Evolutionary conservation across 2,329 filamentous ascomycete genomes (phyloP).

Genomic region (Erysiphe neolycopersici): DNA sequence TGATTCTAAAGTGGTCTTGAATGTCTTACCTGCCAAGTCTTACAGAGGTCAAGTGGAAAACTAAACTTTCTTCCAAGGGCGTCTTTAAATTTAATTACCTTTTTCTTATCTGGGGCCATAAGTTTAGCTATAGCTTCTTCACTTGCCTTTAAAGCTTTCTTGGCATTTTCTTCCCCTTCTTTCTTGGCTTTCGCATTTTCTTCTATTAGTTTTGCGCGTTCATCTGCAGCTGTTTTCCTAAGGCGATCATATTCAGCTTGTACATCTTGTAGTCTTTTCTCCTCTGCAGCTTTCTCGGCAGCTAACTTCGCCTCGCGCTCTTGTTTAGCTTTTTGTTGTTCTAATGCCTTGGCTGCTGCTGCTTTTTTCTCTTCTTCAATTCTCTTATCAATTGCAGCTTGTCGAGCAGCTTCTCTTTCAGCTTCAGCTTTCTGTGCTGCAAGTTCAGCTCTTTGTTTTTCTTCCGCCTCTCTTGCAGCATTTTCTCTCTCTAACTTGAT

Average conservation of each 20-base stretch:
- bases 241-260: constrained; percentile 7
- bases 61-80: constrained; percentile 76
- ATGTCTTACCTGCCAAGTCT: constrained; percentile 49
- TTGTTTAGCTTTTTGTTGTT: constrained; percentile 13
- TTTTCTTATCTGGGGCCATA: constrained; percentile 17
- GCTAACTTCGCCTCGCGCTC: constrained; percentile 4
- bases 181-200: constrained; percentile 16
- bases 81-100: constrained; percentile 72
- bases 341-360: constrained; percentile 9
- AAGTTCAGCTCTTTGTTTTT: constrained; percentile 2
- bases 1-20: neutral
- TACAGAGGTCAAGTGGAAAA: constrained; percentile 68
- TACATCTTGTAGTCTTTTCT: constrained; percentile 4
- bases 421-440: constrained; percentile 9
- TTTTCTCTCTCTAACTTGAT: constrained; percentile 2
- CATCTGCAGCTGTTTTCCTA: constrained; percentile 12
- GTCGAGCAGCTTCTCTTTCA: constrained; percentile 21
- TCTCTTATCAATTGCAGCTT: constrained; percentile 14
- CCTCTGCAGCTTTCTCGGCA: constrained; percentile 5
- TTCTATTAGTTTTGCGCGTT: constrained; percentile 15
- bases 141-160: constrained; percentile 16
- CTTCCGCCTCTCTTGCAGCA: neutral
- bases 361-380: constrained; percentile 15
- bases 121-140: constrained; percentile 14
- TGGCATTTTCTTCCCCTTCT: constrained; percentile 22